Conservation (phyloP, 257 asterid species). For the Petrea volubilis region DNA sequence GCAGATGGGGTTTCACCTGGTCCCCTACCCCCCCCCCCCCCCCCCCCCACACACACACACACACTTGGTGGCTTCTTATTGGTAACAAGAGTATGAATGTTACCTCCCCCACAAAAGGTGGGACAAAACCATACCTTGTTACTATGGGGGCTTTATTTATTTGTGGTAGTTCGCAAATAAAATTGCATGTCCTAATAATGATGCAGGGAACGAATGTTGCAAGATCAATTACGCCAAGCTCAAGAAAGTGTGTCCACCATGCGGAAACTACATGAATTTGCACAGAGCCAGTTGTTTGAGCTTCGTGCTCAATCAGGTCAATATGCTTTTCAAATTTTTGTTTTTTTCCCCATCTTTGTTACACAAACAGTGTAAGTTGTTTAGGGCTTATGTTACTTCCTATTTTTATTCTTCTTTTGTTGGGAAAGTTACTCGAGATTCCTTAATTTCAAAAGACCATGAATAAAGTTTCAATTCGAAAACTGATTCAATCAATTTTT, state of each 20-base stretch:
- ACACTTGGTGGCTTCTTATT: not conserved
- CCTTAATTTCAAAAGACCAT: too few relatives aligned
- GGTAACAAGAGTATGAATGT: not conserved
- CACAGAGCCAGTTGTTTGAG: slow-evolving; percentile 97
- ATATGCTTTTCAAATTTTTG: slow-evolving; percentile 15
- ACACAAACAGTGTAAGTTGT: slow-evolving; percentile 1
- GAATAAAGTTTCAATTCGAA: too few relatives aligned
- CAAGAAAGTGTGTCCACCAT: slow-evolving; percentile 94
- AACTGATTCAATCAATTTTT: too few relatives aligned
- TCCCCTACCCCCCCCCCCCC: too few relatives aligned
- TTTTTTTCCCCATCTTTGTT: slow-evolving; percentile 2
- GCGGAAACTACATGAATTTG: slow-evolving; percentile 95
- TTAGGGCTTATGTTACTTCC: not conserved
- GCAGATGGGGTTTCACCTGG: slow-evolving; percentile 14
- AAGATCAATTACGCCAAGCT: slow-evolving; percentile 96
- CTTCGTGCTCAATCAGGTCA: slow-evolving; percentile 98
- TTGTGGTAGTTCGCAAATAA: slow-evolving; percentile 21
- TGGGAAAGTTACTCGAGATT: too few relatives aligned
- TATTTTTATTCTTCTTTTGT: not conserved
- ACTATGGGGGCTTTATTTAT: not conserved
- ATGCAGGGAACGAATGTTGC: slow-evolving; percentile 83
- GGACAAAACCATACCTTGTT: not conserved
- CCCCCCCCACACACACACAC: too few relatives aligned
- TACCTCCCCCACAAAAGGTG: not conserved
- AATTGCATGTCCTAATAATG: slow-evolving; percentile 25